Evolutionary conservation across 306 rosid genomes (phyloP), one percentile per base, ranked within the genome.

Genomic region (Sicyos edulis): DNA sequence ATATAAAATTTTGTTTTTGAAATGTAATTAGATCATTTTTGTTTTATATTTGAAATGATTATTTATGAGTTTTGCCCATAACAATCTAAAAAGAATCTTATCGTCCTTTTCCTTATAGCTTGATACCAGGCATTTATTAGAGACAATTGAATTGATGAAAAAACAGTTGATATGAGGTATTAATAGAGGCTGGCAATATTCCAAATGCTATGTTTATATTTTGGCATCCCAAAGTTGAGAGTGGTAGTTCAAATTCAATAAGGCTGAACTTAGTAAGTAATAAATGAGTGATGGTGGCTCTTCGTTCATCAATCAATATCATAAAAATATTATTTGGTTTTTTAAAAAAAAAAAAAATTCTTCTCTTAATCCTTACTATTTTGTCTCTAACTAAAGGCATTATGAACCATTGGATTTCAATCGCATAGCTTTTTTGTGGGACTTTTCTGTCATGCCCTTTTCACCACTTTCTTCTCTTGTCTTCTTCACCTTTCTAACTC

Each of bases 171-270:
- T 22, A 11, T 58, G 13, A 24, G 40, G 40, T 60, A 60, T 60
- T 60, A 60, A 60, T 29, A 60, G 67, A 14, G 21, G 21, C 45
- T 14, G 47, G 13, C 45, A 60, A 60, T 15, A 60, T 60, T 60
- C 67, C 13, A 10, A 29, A 15, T 29, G 6, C 10, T 7, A 32
- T 29, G 32, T 29, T 3, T 0, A 10, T 0, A 6, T 26, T 60
- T 29, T 60, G 66, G 45, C 11, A 32, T 60, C 20, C 45, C 45
- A 29, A 44, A 42, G 71, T 7, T 65, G 71, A 10, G 54, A 65
- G 71, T 65, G 71, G 71, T 5, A 42, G 71, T 42, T 65, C 71
- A 19, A 24, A 58, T 58, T 64, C 14, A 65, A 42, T 63, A 37
- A 63, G 66, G 44, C 1, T 34, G 50, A 32, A 24, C 13, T 6